Base-by-base conservation (phyloP, 805 yeast species). In the Ogataea methanolica region DNA sequence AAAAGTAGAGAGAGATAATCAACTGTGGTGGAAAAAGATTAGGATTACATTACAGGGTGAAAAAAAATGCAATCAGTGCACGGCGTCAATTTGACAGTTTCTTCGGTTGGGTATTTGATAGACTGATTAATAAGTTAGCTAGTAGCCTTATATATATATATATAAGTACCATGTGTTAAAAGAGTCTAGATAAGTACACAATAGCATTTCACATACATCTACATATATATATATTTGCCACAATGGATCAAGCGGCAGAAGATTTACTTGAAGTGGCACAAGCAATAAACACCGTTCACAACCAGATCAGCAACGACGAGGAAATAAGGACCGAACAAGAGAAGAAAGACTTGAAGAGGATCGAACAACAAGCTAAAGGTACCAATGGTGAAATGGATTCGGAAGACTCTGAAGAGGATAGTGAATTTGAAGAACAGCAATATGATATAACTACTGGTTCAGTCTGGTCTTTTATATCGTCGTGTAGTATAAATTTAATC, bases 401-500 rank as follows among this genome's bases (percentile, higher is more conserved):
- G 12, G 45, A 16, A 6, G 36, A n/a, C 2, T 33, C 21, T 23
- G 45, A 38, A 15, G 48, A 35, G 6, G 39, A 40, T 12, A 44
- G 36, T 4, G 36, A 9, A 4, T 35, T 26, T 3, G 36, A 47
- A 6, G 43, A 33, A 15, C 46, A 42, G 7, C 41, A 43, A 14
- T 44, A 48, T 21, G 54, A 54, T 31, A 42, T 44, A 34, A 48
- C 47, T 36, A 57, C 65, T 0, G 61, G 58, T n/a, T 57, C 64
- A 14, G 52, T 57, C 29, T 71, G 74, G 72, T 62, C 62, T 5
- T 66, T 78, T 36, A 39, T 76, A 23, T 66, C 70, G 37, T 72
- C 75, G n/a, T 63, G 85, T 21, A 76, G 90, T 2, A 80, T 92
- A 52, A 92, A 92, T 57, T 67, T 92, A 55, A 62, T 90, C 1